phyloP scores from a whole-genome alignment of 495 filamentous ascomycete species.

The Bacidia gigantensis region DNA sequence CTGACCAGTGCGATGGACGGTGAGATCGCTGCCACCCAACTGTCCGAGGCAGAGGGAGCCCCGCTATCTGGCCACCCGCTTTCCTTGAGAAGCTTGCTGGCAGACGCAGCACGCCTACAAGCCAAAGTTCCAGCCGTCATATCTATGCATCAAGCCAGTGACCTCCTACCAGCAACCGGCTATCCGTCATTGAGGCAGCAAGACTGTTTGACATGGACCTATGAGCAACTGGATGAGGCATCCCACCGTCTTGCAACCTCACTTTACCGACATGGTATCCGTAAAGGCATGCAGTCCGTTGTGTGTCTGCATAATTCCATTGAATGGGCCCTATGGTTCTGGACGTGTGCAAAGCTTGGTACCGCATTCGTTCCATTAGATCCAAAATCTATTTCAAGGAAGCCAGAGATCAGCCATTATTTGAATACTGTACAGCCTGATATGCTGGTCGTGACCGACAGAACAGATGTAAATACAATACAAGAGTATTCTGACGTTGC shows the following conservation, averaged over 20 bases:
- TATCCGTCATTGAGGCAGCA: too few relatives aligned
- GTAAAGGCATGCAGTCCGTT: constrained; percentile 15
- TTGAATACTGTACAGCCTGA: constrained; percentile 13
- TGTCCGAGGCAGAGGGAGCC: too few relatives aligned
- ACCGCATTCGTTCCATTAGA: constrained; percentile 22
- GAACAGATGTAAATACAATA: constrained; percentile 1
- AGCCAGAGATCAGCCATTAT: constrained; percentile 15
- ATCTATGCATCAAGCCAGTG: too few relatives aligned
- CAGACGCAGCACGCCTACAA: too few relatives aligned
- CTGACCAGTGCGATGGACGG: too few relatives aligned
- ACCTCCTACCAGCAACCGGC: too few relatives aligned
- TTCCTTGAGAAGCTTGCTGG: too few relatives aligned
- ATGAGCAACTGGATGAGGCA: too few relatives aligned
- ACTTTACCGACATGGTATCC: not conserved
- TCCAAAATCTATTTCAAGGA: constrained; percentile 12
- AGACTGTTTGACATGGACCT: too few relatives aligned
- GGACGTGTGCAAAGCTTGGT: constrained; percentile 21
- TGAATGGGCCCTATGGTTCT: constrained; percentile 25
- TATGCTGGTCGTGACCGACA: constrained; percentile 20
- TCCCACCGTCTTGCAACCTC: not conserved
- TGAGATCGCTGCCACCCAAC: too few relatives aligned
- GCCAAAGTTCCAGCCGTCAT: too few relatives aligned
- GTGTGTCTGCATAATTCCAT: constrained; percentile 23
- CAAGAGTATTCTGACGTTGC: not conserved
- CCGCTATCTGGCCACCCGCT: too few relatives aligned